Base-by-base conservation (phyloP, 1,139 yeast species). In the Torulaspora globosa region DNA sequence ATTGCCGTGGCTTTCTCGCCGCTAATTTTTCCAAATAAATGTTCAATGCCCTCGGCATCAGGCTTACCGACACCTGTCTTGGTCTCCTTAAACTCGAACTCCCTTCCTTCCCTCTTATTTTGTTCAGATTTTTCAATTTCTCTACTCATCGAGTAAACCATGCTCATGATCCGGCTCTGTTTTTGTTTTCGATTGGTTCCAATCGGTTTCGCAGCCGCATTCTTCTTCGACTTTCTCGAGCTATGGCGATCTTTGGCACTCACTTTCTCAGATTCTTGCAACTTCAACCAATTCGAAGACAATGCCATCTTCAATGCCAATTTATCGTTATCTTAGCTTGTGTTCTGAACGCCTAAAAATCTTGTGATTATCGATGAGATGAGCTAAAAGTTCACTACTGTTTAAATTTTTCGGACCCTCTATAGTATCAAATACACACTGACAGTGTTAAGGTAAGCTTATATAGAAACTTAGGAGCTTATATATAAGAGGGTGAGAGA, bases 1-100 rank as follows among this genome's bases (percentile, higher is more conserved):
- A 79, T 72, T 41, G 72, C 75, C 29, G 53, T 56, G 26, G 57
- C 53, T 43, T 55, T 49, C 5, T 41, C 42, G n/a, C 51, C 38
- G 15, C 51, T 40, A 11, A 43, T 47, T 2, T 43, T 26, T 10
- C 48, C 50, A 4, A 30, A 23, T 21, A 27, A 16, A 5, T 30
- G 41, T 5, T 30, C 21, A 12, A 18, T 19, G 12, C 43, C 26
- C 12, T 50, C 50, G 24, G 16, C 37, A n/a, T 26, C 35, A 9
- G 9, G 2, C 23, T 19, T 24, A 1, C 30, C 16, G 12, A 28
- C 30, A 12, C 30, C 43, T 7, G 36, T 16, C 3, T 18, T 18
- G 9, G 38, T 32, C 26, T 43, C 32, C 15, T 53, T 58, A 34
- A 59, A 58, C 33, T 57, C 52, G 28, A 59, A 58, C 1, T 31